Base-by-base conservation (phyloP, 805 yeast species). In the Kodamaea fukazawae region DNA sequence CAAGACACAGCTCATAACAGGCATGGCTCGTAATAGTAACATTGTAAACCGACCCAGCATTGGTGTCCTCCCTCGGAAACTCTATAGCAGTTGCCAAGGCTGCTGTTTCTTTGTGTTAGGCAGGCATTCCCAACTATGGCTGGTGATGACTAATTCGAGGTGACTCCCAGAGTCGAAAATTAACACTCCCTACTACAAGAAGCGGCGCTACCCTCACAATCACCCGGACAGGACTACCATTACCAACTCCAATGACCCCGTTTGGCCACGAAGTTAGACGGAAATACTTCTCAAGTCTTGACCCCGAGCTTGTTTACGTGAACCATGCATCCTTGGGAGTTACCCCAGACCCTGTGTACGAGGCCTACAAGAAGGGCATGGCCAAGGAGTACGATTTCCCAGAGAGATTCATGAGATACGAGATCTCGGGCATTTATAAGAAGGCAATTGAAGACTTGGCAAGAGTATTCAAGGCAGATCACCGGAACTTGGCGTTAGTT, bases 311-410 rank as follows among this genome's bases (percentile, higher is more conserved):
- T 7, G 54, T 56, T 3, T 75, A 76, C 11, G 71, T 81, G 32
- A 83, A 83, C 57, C 81, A 81, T 53, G 88, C 88, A 6, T 74
- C 85, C 1, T 83, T 58, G 51, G 89, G 88, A 1, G 60, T 72
- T 1, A 64, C 74, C 3, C 84, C 88, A 0, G 60, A 54, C 7
- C 60, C 68, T 4, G 77, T 81, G 1, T 47, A 65, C 16, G 70
- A 71, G 1, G 61, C 58, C 10, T 71, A 60, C 44, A 43, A 58
- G 25, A 47, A 58, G 11, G 42, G 46, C 14, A 48, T 57, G 41
- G 47, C 47, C 7, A 34, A 50, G 7, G 67, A 61, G 39, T 44
- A 49, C 22, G 40, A 44, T 4, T 70, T 61, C 45, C 81, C 87
- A 0, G 87, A 82, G 50, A 47, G 53, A 27, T 79, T 61, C 47